Conservation (phyloP, 768 basidiomycete genomes). For the Calocybe cyanea region DNA sequence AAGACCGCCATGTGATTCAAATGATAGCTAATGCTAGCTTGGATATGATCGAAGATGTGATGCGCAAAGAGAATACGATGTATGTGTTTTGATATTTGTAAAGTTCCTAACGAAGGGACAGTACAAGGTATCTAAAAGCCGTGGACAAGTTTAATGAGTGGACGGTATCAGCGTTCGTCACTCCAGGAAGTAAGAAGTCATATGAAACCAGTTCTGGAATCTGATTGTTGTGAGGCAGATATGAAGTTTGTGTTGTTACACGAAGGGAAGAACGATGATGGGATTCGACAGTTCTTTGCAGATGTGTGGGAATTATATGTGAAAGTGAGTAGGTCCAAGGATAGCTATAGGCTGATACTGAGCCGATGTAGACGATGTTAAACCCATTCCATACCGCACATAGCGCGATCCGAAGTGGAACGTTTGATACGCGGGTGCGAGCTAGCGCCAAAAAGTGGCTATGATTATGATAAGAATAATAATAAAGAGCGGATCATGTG, state of each 20-base stretch:
- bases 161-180: constrained; percentile 95
- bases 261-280: constrained; percentile 96
- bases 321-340: constrained; percentile 59
- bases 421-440: constrained; percentile 82
- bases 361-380: constrained; percentile 59
- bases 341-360: constrained; percentile 1
- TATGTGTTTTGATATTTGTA: constrained; percentile 33
- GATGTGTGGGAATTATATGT: constrained; percentile 98
- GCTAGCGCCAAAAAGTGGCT: constrained; percentile 85
- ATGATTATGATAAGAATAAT: too few relatives aligned
- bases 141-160: constrained; percentile 99
- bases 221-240: constrained; percentile 47
- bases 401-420: constrained; percentile 68
- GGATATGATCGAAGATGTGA: constrained; percentile 92
- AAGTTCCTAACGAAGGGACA: constrained; percentile 13
- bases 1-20: constrained; percentile 92
- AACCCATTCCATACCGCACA: constrained; percentile 98
- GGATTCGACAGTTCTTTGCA: constrained; percentile 86
- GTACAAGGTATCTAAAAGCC: constrained; percentile 86
- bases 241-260: constrained; percentile 94
- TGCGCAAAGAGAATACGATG: constrained; percentile 79
- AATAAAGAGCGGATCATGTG: constrained; percentile 28
- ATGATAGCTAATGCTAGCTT: constrained; percentile 98
- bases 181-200: constrained; percentile 79
- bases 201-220: constrained; percentile 1